A percentile compares a stretch with the other conserved stretches of the same genome.
phyloP scores from a whole-genome alignment of 176 grass and related monocot species.

The Aegilops tauschii region DNA sequence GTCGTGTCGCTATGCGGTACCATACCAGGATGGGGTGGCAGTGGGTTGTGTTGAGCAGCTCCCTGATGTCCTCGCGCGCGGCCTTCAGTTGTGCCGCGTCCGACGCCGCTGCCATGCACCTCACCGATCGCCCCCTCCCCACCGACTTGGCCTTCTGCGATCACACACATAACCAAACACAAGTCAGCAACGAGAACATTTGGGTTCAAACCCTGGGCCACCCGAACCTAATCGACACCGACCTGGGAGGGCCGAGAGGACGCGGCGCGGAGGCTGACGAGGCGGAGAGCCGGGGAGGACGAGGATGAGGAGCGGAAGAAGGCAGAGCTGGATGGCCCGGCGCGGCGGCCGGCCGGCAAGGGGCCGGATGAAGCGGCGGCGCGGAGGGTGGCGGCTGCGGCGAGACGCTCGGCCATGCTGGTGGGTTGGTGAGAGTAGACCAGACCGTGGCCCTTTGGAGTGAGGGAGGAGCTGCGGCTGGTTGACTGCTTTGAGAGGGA shows the following conservation, averaged over 20 bases:
- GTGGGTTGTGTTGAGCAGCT: conserved; percentile 60
- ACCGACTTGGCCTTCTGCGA: conserved; percentile 18
- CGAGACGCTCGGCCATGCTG: conserved; percentile 70
- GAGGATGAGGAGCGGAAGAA: conserved; percentile 5
- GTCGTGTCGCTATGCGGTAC: neutral
- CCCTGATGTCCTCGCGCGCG: conserved; percentile 82
- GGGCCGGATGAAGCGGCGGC: neutral
- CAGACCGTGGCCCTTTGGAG: conserved; percentile 40
- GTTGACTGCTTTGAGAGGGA: neutral
- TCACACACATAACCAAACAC: neutral
- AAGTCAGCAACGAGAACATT: conserved; percentile 5
- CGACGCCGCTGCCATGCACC: conserved; percentile 43
- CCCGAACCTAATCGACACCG: neutral
- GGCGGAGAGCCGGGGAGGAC: conserved; percentile 5
- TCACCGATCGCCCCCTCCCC: conserved; percentile 39
- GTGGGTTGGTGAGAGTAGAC: conserved; percentile 25
- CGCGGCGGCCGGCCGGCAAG: neutral
- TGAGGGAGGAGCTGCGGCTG: conserved; percentile 13
- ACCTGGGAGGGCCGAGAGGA: conserved; percentile 44
- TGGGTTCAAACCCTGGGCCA: neutral
- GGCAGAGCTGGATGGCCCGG: conserved; percentile 20
- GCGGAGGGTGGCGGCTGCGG: conserved; percentile 37
- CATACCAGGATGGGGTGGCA: conserved; percentile 93
- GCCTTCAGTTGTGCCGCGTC: conserved; percentile 69
- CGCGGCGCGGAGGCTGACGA: conserved; percentile 30